Conservation (phyloP, 31 red algal species). For the Endocladia muricata region DNA sequence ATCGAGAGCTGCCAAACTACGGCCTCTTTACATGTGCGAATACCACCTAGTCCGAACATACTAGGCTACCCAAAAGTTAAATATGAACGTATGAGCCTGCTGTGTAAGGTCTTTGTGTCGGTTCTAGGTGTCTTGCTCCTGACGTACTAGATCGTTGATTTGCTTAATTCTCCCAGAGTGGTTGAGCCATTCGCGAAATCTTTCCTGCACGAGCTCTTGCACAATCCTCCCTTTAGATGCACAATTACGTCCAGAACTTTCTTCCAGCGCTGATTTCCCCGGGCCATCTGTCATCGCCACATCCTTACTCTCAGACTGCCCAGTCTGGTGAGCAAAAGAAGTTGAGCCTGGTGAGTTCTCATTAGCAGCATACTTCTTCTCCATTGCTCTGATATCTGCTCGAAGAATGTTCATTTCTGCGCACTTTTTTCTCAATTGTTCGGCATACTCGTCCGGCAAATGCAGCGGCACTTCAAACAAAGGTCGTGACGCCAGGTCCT, state of each 20-base stretch:
- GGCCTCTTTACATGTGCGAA: too few relatives aligned
- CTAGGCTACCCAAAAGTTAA: too few relatives aligned
- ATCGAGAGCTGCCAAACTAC: too few relatives aligned
- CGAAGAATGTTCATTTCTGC: constrained; percentile 37
- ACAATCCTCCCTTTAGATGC: constrained; percentile 25
- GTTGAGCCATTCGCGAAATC: constrained; percentile 61
- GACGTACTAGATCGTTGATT: constrained; percentile 52
- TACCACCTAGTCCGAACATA: too few relatives aligned
- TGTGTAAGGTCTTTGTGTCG: too few relatives aligned
- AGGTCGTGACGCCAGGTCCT: constrained; percentile 27
- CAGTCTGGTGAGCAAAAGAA: neutral
- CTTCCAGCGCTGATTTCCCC: constrained; percentile 10
- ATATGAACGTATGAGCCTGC: too few relatives aligned
- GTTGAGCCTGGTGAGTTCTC: neutral
- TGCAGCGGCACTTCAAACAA: constrained; percentile 59
- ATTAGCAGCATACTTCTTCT: constrained; percentile 30
- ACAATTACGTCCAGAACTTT: neutral
- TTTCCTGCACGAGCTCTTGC: constrained; percentile 51
- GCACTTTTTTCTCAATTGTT: constrained; percentile 40
- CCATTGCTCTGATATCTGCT: constrained; percentile 31
- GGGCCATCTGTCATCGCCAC: constrained; percentile 50
- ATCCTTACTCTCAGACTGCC: constrained; percentile 10
- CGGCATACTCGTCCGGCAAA: constrained; percentile 45
- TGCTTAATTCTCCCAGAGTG: constrained; percentile 57
- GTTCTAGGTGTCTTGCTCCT: too few relatives aligned